phyloP scores from a whole-genome alignment of 2,329 filamentous ascomycete species.

The Ceratocystis papillata region DNA sequence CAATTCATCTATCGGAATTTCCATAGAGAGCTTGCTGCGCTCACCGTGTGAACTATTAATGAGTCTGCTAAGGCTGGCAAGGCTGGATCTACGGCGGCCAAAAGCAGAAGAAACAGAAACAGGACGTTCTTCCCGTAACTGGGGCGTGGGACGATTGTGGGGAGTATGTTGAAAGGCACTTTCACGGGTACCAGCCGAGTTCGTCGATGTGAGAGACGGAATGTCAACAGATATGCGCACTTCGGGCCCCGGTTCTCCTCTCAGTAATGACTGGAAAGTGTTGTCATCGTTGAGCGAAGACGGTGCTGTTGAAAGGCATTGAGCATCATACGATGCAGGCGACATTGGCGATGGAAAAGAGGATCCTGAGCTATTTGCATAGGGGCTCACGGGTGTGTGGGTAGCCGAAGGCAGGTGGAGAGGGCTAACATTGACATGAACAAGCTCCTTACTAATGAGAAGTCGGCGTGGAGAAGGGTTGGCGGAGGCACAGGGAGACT shows the following conservation, averaged over 20 bases:
- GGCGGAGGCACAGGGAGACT: slow-evolving; percentile 34
- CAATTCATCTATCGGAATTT: slow-evolving; percentile 49
- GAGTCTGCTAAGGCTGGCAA: slow-evolving; percentile 65
- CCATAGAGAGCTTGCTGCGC: slow-evolving; percentile 62
- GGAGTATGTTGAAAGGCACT: slow-evolving; percentile 39
- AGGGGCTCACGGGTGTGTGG: slow-evolving; percentile 49
- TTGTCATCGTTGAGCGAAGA: slow-evolving; percentile 64
- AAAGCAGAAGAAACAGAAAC: slow-evolving; percentile 53
- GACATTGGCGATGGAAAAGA: slow-evolving; percentile 61
- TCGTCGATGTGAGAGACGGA: slow-evolving; percentile 62
- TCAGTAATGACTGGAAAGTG: slow-evolving; percentile 56
- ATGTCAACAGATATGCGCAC: slow-evolving; percentile 61
- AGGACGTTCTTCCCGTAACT: slow-evolving; percentile 48
- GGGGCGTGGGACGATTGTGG: slow-evolving; percentile 33
- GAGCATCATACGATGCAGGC: slow-evolving; percentile 57
- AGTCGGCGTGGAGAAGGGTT: slow-evolving; percentile 39
- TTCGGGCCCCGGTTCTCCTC: slow-evolving; percentile 65
- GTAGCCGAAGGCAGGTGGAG: slow-evolving; percentile 38
- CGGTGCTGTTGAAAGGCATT: slow-evolving; percentile 62
- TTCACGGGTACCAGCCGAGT: slow-evolving; percentile 64
- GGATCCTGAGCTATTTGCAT: slow-evolving; percentile 52
- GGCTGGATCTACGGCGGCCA: slow-evolving; percentile 61
- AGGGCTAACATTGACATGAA: slow-evolving; percentile 42
- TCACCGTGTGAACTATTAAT: slow-evolving; percentile 66
- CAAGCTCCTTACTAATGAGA: slow-evolving; percentile 37